Conservation (phyloP, 2,329 filamentous ascomycete species). For the Phialemonium atrogriseum region DNA sequence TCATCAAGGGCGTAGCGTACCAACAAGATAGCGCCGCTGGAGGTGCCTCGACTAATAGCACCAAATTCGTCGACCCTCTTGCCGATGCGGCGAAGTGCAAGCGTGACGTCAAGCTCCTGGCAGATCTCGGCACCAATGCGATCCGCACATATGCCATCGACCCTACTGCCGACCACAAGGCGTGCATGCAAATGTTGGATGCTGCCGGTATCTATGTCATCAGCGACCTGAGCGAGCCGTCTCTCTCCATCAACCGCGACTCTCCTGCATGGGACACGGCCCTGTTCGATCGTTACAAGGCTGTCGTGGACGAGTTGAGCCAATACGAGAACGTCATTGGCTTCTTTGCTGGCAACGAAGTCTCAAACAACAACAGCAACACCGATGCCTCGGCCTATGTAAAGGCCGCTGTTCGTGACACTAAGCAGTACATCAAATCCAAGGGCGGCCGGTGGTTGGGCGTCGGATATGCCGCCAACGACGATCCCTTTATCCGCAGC, state of each 20-base stretch:
- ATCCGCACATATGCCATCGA: conserved; percentile 95
- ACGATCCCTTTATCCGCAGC: conserved; percentile 74
- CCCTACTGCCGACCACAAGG: conserved; percentile 66
- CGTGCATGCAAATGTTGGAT: conserved; percentile 77
- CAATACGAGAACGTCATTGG: conserved; percentile 88
- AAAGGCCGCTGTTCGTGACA: conserved; percentile 95
- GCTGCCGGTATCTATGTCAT: conserved; percentile 92
- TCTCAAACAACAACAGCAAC: conserved; percentile 83
- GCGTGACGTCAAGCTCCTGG: conserved; percentile 77
- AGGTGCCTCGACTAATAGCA: conserved; percentile 36
- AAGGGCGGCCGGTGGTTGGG: conserved; percentile 72
- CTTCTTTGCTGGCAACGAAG: conserved; percentile 98
- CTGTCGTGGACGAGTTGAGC: conserved; percentile 71
- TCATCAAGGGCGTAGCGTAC: conserved; percentile 90
- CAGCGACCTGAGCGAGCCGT: conserved; percentile 79
- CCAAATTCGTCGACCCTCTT: conserved; percentile 73
- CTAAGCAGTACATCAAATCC: conserved; percentile 83
- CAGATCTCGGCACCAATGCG: conserved; percentile 75
- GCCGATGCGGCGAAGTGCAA: conserved; percentile 62
- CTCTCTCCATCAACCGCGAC: conserved; percentile 76
- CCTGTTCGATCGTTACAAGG: conserved; percentile 73
- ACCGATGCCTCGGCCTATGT: conserved; percentile 87
- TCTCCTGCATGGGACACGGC: conserved; percentile 69
- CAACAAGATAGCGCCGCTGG: conserved; percentile 66
- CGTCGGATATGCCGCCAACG: conserved; percentile 94